These are phyloP conservation scores for Tricholoma bakamatsutake DNA, from an alignment of 768 basidiomycete species.

Conservation along the genomic window DNA sequence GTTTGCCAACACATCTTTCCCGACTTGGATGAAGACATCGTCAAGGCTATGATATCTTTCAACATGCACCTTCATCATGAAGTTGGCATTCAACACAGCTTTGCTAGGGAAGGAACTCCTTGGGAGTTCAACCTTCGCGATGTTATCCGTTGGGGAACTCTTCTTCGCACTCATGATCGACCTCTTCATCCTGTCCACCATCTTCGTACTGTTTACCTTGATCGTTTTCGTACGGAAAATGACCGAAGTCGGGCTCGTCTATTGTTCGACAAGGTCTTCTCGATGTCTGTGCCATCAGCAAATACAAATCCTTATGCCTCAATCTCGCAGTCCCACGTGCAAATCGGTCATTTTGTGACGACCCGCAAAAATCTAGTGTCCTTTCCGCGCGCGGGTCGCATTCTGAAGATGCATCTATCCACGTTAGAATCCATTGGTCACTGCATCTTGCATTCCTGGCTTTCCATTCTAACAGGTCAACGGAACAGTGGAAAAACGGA, in stretches of 20 bases:
- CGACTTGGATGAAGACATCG: constrained; percentile 40
- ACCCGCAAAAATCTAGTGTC: constrained; percentile 31
- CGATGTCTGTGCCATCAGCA: constrained; percentile 16
- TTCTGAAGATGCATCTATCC: constrained; percentile 59
- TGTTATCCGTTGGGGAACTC: constrained; percentile 80
- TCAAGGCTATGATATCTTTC: constrained; percentile 78
- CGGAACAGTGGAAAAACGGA: constrained; percentile 75
- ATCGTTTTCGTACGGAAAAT: constrained; percentile 71
- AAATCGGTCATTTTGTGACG: constrained; percentile 58
- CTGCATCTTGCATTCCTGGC: constrained; percentile 73
- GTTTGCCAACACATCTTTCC: constrained; percentile 78
- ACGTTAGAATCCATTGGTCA: constrained; percentile 71
- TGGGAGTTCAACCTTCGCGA: constrained; percentile 99
- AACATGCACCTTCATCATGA: constrained; percentile 67
- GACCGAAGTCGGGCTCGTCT: constrained; percentile 53
- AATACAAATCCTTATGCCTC: constrained; percentile 30
- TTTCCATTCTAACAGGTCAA: constrained; percentile 81
- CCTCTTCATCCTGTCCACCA: constrained; percentile 52
- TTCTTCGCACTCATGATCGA: constrained; percentile 31
- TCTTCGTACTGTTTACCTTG: constrained; percentile 71
- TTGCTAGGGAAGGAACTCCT: constrained; percentile 78
- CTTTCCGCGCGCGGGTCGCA: constrained; percentile 35
- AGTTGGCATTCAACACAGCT: constrained; percentile 54
- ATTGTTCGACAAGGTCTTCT: constrained; percentile 53
- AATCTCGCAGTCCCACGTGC: constrained; percentile 44